phyloP scores from a whole-genome alignment of 352 stramenopile genomes.

The Peronospora belbahrii region DNA sequence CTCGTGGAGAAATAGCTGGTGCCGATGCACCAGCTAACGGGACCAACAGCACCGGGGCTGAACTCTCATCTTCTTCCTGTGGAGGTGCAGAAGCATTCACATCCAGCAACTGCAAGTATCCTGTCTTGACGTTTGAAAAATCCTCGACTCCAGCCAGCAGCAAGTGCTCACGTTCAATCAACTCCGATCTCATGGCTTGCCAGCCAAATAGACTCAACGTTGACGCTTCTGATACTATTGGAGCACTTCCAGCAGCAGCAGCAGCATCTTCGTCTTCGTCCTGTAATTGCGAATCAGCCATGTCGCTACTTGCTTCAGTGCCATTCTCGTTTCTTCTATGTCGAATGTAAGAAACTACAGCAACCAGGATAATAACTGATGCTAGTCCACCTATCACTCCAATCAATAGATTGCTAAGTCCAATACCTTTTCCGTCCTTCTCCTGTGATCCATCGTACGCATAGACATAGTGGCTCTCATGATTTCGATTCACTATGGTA shows the following conservation, averaged over 20 bases:
- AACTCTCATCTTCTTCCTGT: slow-evolving; percentile 25
- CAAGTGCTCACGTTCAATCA: slow-evolving; percentile 44
- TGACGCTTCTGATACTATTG: slow-evolving; percentile 9
- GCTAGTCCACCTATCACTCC: slow-evolving; percentile 27
- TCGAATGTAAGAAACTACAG: slow-evolving; percentile 22
- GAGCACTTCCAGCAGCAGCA: slow-evolving; percentile 4
- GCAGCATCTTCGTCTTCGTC: slow-evolving; percentile 6
- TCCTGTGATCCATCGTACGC: slow-evolving; percentile 11
- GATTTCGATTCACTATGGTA: slow-evolving; percentile 13
- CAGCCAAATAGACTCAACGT: slow-evolving; percentile 45
- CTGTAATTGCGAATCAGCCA: not conserved
- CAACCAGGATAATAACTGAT: slow-evolving; percentile 25
- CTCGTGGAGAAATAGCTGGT: slow-evolving; percentile 22
- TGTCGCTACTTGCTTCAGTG: slow-evolving; percentile 1
- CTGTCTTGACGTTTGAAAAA: slow-evolving; percentile 31
- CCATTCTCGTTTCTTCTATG: slow-evolving; percentile 1
- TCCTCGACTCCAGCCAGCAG: slow-evolving; percentile 33
- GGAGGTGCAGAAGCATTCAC: slow-evolving; percentile 28
- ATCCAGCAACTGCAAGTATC: slow-evolving; percentile 53
- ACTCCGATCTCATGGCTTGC: slow-evolving; percentile 39
- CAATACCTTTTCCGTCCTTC: not conserved
- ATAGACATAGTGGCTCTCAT: slow-evolving; percentile 22
- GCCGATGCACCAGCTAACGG: slow-evolving; percentile 32
- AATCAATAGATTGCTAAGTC: slow-evolving; percentile 14
- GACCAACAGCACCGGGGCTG: slow-evolving; percentile 24